These are phyloP conservation scores for Graphiopsis chlorocephala DNA, from an alignment of 2,329 filamentous ascomycete genomes.

Conservation along the genomic window DNA sequence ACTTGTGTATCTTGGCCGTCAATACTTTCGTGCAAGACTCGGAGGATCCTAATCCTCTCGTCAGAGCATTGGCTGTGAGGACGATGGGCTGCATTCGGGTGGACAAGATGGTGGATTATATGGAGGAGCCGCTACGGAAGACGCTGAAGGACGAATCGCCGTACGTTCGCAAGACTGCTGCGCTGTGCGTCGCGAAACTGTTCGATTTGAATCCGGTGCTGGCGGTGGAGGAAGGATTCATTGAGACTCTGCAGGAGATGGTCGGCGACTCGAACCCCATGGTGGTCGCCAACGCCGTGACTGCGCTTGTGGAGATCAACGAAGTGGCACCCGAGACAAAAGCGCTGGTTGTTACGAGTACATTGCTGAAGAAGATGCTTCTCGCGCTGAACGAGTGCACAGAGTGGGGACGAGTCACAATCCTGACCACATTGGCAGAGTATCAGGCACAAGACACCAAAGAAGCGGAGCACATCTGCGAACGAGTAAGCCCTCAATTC, in stretches of 20 bases:
- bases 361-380: constrained; percentile 88
- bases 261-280: constrained; percentile 98
- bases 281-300: constrained; percentile 97
- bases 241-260: constrained; percentile 90
- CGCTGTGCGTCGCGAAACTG: constrained; percentile 95
- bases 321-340: constrained; percentile 88
- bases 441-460: constrained; percentile 86
- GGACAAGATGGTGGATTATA: constrained; percentile 99
- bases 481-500: constrained; percentile 92
- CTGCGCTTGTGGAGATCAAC: constrained; percentile 84
- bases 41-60: constrained; percentile 94
- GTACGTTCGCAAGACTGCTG: constrained; percentile 96
- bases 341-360: constrained; percentile 77
- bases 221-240: constrained; percentile 94
- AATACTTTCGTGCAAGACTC: constrained; percentile 99
- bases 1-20: constrained; percentile 96
- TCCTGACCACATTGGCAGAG: constrained; percentile 82
- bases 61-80: constrained; percentile 89
- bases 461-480: constrained; percentile 97
- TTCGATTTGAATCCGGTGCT: constrained; percentile 90
- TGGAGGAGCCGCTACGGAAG: constrained; percentile 96
- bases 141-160: constrained; percentile 95
- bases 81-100: constrained; percentile 99
- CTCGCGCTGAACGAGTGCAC: constrained; percentile 98
- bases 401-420: constrained; percentile 95